Conservation (phyloP, 2,329 filamentous ascomycete species). For the Setomelanomma holmii region DNA sequence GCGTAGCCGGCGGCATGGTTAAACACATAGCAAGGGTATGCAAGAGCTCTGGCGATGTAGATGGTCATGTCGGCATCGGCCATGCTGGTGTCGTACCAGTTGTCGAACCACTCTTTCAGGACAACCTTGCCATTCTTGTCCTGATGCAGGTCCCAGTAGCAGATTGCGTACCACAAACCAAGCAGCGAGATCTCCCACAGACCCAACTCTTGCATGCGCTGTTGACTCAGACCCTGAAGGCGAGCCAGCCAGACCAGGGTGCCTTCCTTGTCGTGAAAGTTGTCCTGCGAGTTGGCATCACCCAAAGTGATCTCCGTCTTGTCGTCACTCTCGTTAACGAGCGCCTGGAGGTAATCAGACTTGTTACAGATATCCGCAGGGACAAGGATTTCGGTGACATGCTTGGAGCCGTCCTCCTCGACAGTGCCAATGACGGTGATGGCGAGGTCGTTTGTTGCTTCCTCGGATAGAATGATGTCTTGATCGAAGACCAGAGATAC, state of each 20-base stretch:
- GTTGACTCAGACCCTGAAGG: conserved; percentile 13
- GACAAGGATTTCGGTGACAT: conserved; percentile 19
- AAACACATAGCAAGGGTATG: conserved; percentile 40
- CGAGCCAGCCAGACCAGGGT: conserved; percentile 16
- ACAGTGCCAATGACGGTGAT: conserved; percentile 15
- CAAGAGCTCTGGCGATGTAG: conserved; percentile 15
- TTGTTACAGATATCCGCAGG: conserved; percentile 6
- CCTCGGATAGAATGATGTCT: conserved; percentile 11
- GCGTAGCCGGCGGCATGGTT: conserved; percentile 37
- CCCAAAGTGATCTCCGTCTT: conserved; percentile 16
- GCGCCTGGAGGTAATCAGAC: conserved; percentile 10
- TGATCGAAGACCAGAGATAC: conserved; percentile 12
- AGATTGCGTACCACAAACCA: conserved; percentile 19
- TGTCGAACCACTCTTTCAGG: conserved; percentile 17
- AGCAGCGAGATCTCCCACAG: conserved; percentile 17
- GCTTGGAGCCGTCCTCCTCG: conserved; percentile 8
- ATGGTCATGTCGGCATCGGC: conserved; percentile 4
- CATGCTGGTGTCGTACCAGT: conserved; percentile 14
- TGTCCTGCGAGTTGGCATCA: conserved; percentile 9
- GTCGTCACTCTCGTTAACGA: conserved; percentile 7
- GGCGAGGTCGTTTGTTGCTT: conserved; percentile 6
- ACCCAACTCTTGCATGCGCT: conserved; percentile 15
- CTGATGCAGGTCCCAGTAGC: conserved; percentile 9
- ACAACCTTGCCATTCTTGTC: conserved; percentile 5
- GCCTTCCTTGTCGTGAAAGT: conserved; percentile 16